Evolutionary conservation across 495 filamentous ascomycete genomes (phyloP).

Genomic region (Penicillium herquei): DNA sequence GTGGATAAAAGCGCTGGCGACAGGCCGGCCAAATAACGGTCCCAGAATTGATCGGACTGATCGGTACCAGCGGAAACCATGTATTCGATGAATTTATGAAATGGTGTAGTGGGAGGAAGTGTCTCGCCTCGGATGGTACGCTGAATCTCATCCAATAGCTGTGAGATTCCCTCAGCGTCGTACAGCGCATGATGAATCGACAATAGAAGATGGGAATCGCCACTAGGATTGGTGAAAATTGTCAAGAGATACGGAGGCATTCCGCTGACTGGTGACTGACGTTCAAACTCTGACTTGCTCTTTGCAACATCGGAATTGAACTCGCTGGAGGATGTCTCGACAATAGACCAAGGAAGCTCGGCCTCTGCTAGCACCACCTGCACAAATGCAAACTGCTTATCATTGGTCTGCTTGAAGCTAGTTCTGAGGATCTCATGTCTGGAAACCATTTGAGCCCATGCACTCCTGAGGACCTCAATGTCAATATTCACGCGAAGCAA

Average conservation of each 20-base stretch:
- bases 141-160: slow-evolving; percentile 66
- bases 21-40: slow-evolving; percentile 44
- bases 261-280: slow-evolving; percentile 17
- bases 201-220: slow-evolving; percentile 42
- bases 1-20: slow-evolving; percentile 43
- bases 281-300: slow-evolving; percentile 24
- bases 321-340: slow-evolving; percentile 13
- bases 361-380: slow-evolving; percentile 53
- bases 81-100: slow-evolving; percentile 43
- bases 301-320: slow-evolving; percentile 18
- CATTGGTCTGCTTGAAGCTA: slow-evolving; percentile 55
- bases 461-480: slow-evolving; percentile 32
- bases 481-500: slow-evolving; percentile 46
- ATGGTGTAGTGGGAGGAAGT: slow-evolving; percentile 35
- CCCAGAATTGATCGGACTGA: slow-evolving; percentile 62
- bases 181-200: slow-evolving; percentile 82
- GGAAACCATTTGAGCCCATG: slow-evolving; percentile 50
- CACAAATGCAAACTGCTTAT: slow-evolving; percentile 48
- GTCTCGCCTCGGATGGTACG: slow-evolving; percentile 37
- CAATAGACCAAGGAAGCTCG: slow-evolving; percentile 20
- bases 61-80: slow-evolving; percentile 36
- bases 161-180: slow-evolving; percentile 68
- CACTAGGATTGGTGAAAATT: slow-evolving; percentile 12
- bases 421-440: slow-evolving; percentile 67
- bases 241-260: slow-evolving; percentile 31